phyloP scores from a whole-genome alignment of 106 monocot genomes.

The Posidonia australis region DNA sequence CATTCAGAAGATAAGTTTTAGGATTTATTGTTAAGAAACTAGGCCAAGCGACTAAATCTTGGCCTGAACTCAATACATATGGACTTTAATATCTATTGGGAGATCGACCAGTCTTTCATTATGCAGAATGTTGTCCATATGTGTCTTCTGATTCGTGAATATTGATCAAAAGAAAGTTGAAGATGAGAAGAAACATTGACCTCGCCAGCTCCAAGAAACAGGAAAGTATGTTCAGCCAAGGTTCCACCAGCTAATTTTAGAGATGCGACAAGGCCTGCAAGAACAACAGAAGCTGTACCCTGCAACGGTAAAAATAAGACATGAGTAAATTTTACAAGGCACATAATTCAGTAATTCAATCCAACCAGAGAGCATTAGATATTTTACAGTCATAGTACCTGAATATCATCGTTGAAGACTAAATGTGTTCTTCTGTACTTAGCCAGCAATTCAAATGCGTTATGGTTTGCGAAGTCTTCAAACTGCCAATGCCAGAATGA shows the following conservation, averaged over 20 bases:
- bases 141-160: neutral
- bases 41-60: neutral
- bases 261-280: constrained; percentile 81
- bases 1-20: too few species aligned
- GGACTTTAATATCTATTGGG: neutral
- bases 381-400: constrained; percentile 25
- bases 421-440: constrained; percentile 75
- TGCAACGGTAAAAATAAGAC: constrained; percentile 14
- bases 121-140: neutral
- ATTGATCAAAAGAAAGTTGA: neutral
- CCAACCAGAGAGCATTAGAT: neutral
- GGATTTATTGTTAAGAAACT: neutral
- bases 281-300: constrained; percentile 98
- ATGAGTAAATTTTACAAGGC: neutral
- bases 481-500: constrained; percentile 35
- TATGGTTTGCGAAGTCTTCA: constrained; percentile 97
- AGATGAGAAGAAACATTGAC: constrained; percentile 21
- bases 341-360: neutral
- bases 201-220: constrained; percentile 99
- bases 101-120: neutral
- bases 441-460: constrained; percentile 77
- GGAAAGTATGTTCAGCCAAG: constrained; percentile 78
- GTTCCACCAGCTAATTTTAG: constrained; percentile 78
- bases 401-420: constrained; percentile 95
- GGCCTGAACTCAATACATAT: neutral